A percentile compares a stretch with the other conserved stretches of the same genome.
Evolutionary conservation across 2,329 filamentous ascomycete genomes (phyloP).

Genomic region (Ilyonectria destructans): DNA sequence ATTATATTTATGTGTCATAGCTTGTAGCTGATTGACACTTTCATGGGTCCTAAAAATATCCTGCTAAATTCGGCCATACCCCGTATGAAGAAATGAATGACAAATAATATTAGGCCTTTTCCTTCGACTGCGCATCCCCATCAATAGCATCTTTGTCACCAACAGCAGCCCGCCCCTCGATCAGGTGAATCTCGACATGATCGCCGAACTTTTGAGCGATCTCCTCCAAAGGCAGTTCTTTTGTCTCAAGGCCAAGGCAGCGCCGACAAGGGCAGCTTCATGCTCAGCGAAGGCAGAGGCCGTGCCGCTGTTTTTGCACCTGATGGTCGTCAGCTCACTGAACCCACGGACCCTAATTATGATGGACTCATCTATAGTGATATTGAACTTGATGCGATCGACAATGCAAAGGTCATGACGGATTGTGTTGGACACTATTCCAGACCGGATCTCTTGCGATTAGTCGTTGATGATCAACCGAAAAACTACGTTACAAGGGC

Average conservation of each 20-base stretch:
- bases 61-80: too few relatives aligned
- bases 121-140: too few relatives aligned
- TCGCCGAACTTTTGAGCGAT: too few relatives aligned
- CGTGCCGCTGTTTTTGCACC: constrained; percentile 7
- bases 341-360: not conserved
- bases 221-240: too few relatives aligned
- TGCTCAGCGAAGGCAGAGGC: constrained; percentile 1
- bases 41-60: too few relatives aligned
- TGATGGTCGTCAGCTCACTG: constrained; percentile 6
- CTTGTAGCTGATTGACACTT: too few relatives aligned
- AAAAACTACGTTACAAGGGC: constrained; percentile 6
- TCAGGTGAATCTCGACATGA: too few relatives aligned
- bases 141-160: too few relatives aligned
- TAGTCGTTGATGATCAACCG: constrained; percentile 3
- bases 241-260: not conserved
- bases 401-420: constrained; percentile 2
- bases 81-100: too few relatives aligned
- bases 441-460: constrained; percentile 6
- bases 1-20: too few relatives aligned
- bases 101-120: too few relatives aligned
- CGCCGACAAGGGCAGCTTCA: constrained; percentile 3
- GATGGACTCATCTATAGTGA: constrained; percentile 17
- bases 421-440: constrained; percentile 16
- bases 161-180: too few relatives aligned
- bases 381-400: constrained; percentile 10